These are phyloP conservation scores for Nepenthes gracilis DNA, from an alignment of 148 eudicot species.

Conservation along the genomic window DNA sequence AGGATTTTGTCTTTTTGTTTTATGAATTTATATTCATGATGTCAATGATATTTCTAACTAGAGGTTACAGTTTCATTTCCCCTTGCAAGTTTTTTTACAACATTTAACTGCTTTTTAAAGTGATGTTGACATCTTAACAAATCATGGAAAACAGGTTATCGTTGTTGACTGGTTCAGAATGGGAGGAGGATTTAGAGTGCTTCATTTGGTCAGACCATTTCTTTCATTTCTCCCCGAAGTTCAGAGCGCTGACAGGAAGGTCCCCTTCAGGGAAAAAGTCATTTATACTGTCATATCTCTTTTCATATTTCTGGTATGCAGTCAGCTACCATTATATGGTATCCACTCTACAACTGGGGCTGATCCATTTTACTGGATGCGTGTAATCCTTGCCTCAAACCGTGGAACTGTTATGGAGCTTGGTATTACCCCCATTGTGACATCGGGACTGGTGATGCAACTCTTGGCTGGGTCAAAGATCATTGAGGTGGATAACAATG, in stretches of 20 bases:
- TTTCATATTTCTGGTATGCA: constrained; percentile 73
- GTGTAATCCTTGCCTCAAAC: constrained; percentile 83
- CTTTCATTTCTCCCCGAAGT: constrained; percentile 74
- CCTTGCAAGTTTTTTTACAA: no score
- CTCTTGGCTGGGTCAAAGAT: constrained; percentile 89
- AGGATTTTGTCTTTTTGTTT: no score
- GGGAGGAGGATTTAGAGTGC: constrained; percentile 83
- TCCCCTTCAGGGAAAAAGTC: constrained; percentile 79
- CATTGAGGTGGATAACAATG: constrained; percentile 87
- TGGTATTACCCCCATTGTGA: constrained; percentile 94
- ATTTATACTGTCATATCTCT: constrained; percentile 82
- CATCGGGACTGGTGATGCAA: constrained; percentile 86
- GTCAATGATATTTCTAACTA: no score
- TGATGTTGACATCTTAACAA: constrained; percentile 1
- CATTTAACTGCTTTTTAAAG: neutral
- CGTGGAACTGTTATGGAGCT: constrained; percentile 95
- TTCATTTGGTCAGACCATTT: constrained; percentile 77
- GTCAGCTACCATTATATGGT: constrained; percentile 89
- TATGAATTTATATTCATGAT: no score
- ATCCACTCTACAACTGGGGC: constrained; percentile 79
- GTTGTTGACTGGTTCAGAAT: constrained; percentile 20
- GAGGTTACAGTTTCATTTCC: no score
- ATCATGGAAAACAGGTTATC: constrained; percentile 12
- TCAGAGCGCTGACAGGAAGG: constrained; percentile 65
- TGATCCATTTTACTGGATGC: constrained; percentile 94